Conservation (phyloP, 1,139 yeast genomes). For the Kodamaea anthophila region DNA sequence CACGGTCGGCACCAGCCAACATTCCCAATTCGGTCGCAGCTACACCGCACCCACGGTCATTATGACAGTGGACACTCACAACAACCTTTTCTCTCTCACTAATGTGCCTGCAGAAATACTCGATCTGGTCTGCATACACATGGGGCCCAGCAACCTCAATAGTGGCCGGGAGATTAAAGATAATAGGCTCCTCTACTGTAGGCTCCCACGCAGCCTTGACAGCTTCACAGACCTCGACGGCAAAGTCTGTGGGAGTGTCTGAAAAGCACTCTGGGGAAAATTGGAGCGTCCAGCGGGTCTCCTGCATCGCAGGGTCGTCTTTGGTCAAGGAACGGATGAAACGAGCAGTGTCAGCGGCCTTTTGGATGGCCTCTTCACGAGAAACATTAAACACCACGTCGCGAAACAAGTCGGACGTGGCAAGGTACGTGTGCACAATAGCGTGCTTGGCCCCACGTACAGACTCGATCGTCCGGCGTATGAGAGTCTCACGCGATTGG, state of each 20-base stretch:
- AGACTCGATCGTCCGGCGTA: conserved; percentile 41
- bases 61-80: conserved; percentile 44
- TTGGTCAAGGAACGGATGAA: conserved; percentile 39
- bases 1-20: conserved; percentile 47
- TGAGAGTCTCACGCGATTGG: conserved; percentile 41
- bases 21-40: conserved; percentile 46
- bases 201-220: conserved; percentile 46
- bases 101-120: conserved; percentile 37
- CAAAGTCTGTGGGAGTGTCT: conserved; percentile 39
- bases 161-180: conserved; percentile 45
- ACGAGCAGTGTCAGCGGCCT: conserved; percentile 38
- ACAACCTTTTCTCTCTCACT: conserved; percentile 40
- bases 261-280: conserved; percentile 45
- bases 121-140: conserved; percentile 47
- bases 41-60: conserved; percentile 47
- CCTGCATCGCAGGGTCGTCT: conserved; percentile 33
- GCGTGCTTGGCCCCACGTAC: conserved; percentile 44
- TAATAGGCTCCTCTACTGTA: conserved; percentile 34
- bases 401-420: conserved; percentile 43
- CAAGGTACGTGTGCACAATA: conserved; percentile 42
- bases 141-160: conserved; percentile 46
- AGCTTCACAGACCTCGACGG: conserved; percentile 42
- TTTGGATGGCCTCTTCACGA: conserved; percentile 34
- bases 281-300: conserved; percentile 41
- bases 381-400: conserved; percentile 42